A percentile compares a stretch with the other conserved stretches of the same genome.
phyloP scores from a whole-genome alignment of 2,329 filamentous ascomycete species.

The Pseudogymnoascus sp. region DNA sequence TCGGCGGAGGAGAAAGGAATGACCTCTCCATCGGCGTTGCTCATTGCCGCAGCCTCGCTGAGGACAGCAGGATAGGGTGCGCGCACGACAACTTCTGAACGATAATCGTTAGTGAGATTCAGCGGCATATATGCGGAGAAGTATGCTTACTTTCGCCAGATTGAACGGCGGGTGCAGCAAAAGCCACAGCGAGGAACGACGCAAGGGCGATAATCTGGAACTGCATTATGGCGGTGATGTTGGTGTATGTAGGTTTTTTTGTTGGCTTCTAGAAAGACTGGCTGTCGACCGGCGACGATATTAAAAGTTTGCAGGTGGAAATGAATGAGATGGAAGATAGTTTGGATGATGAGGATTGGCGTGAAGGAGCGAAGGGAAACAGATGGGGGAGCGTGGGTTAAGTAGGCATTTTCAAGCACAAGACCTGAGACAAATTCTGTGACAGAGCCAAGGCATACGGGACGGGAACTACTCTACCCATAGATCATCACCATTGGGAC shows the following conservation, averaged over 20 bases:
- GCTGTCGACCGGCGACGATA: slow-evolving; percentile 7
- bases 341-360: slow-evolving; percentile 7
- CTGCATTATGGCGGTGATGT: slow-evolving; percentile 4
- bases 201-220: background rate
- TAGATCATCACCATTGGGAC: background rate
- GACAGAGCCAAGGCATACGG: background rate
- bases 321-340: background rate
- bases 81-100: background rate
- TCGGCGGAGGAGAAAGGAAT: background rate
- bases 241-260: background rate
- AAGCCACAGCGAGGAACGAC: background rate
- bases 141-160: background rate
- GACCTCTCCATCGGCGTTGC: background rate
- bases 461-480: slow-evolving; percentile 6
- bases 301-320: background rate
- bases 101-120: background rate
- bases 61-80: background rate
- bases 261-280: background rate
- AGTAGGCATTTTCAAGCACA: background rate
- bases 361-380: background rate
- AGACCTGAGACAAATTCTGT: background rate
- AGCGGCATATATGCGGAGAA: background rate
- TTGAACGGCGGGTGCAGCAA: background rate
- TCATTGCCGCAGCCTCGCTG: background rate
- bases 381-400: background rate